phyloP scores from a whole-genome alignment of 305 asterid genomes.

The Plantago coronopus region DNA sequence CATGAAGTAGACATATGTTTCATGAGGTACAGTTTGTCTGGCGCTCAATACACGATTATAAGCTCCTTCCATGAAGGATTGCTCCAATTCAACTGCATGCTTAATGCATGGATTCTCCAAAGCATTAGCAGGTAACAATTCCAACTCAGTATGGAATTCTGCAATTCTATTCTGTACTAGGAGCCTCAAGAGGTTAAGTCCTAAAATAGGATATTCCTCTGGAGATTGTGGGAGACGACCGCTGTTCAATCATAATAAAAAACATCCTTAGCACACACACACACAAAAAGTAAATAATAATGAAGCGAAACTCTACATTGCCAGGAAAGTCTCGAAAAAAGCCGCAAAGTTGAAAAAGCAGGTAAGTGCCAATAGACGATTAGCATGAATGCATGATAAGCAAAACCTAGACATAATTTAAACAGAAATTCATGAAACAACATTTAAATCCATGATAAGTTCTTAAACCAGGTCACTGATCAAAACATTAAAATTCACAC shows the following conservation, averaged over 20 bases:
- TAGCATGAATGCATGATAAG: slow-evolving; percentile 14
- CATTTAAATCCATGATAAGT: neutral
- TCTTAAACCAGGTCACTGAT: neutral
- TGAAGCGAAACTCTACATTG: neutral
- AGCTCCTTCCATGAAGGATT: slow-evolving; percentile 99
- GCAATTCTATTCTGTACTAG: slow-evolving; percentile 98
- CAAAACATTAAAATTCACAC: too few relatives aligned
- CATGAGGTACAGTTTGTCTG: slow-evolving; percentile 89
- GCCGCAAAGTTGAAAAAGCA: neutral
- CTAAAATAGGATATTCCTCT: slow-evolving; percentile 85
- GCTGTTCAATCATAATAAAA: slow-evolving; percentile 51
- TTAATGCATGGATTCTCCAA: slow-evolving; percentile 87
- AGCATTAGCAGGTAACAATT: slow-evolving; percentile 71
- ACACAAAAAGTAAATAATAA: too few relatives aligned
- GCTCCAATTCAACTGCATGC: slow-evolving; percentile 97
- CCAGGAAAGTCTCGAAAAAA: neutral
- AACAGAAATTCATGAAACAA: slow-evolving; percentile 3
- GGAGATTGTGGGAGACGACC: slow-evolving; percentile 71
- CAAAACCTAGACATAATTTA: neutral
- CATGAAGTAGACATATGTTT: slow-evolving; percentile 88
- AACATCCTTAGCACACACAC: slow-evolving; percentile 21
- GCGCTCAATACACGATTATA: slow-evolving; percentile 90
- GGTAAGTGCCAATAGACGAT: slow-evolving; percentile 2
- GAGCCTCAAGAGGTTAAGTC: slow-evolving; percentile 95
- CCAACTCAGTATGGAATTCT: slow-evolving; percentile 94